These are phyloP conservation scores for Claviceps digitariae DNA, from an alignment of 2,329 filamentous ascomycete species.

Conservation along the genomic window DNA sequence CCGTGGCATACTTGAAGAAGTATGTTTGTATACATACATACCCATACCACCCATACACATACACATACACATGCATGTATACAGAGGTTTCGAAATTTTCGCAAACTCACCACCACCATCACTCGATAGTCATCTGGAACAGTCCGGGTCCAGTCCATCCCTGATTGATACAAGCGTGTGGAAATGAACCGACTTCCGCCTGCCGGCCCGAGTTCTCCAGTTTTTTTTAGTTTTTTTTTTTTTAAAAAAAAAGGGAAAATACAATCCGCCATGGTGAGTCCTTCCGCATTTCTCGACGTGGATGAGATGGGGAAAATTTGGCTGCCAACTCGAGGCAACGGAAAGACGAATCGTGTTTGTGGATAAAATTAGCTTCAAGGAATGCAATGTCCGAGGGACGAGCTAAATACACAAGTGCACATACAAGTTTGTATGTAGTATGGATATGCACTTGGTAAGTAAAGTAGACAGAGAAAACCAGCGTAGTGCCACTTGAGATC, in stretches of 20 bases:
- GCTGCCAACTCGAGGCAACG: neutral
- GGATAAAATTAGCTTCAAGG: neutral
- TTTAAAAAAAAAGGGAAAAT: too few species aligned
- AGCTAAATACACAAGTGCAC: too few species aligned
- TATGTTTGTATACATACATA: too few species aligned
- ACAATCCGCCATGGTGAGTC: neutral
- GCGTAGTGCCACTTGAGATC: neutral
- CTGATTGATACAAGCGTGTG: neutral
- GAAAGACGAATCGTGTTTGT: too few species aligned
- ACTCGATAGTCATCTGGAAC: neutral
- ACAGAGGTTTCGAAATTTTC: neutral
- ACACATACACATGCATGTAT: too few species aligned
- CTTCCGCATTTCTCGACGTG: neutral
- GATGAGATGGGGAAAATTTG: neutral
- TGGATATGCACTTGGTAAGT: too few species aligned
- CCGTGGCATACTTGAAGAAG: too few species aligned
- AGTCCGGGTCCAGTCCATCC: neutral
- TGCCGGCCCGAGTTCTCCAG: neutral
- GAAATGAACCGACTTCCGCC: neutral
- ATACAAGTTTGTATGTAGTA: too few species aligned
- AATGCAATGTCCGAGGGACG: neutral
- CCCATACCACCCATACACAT: too few species aligned
- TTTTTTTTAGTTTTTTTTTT: too few species aligned
- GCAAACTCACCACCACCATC: too few species aligned
- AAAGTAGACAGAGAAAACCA: neutral